Base-by-base conservation (phyloP, 306 rosid species). In the Fragaria ananassa region DNA sequence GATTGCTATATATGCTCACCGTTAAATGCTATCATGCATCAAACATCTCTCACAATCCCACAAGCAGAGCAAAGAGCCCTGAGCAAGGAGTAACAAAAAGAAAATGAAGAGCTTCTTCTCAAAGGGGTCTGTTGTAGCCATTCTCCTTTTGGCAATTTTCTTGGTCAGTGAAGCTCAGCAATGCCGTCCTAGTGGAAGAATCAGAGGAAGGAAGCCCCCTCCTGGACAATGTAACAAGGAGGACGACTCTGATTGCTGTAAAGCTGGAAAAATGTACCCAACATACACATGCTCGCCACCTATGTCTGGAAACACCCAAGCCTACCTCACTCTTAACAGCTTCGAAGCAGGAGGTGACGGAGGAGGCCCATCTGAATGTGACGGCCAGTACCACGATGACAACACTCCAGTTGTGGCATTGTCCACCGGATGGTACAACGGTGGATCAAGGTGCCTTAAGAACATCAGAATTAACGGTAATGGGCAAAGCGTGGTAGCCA, bases 381-480 rank as follows among this genome's bases (percentile, higher is more conserved):
- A 87, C 56, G 23, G 10, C 1, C 46, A 82, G 9, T 89, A 80
- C 69, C 91, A 84, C 35, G 49, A 80, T 0, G 83, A 91, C 41
- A 35, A 76, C 47, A 79, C 71, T 0, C 88, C 75, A 1, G 44
- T 83, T 46, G 96, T 84, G 18, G 90, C 96, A 19, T 8, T 91
- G 2, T 88, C 93, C 10, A 83, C 91, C 0, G 83, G 86, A 39
- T 88, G 87, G 89, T 88, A 76, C 74, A 74, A 81, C 35, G 6
- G 74, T 2, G 58, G 15, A 13, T 34, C 21, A 6, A 84, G 96
- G 62, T 91, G 96, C 49, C 42, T 44, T 0, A 53, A 81, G 5
- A 27, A 74, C 23, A 80, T 91, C 29, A 81, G 13, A 58, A 83
- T 91, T 3, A 10, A 15, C n/a, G 96, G 70, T 0, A 87, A 91